phyloP scores from a whole-genome alignment of 1,284 basidiomycete genomes.

The Microbotryum saponariae region DNA sequence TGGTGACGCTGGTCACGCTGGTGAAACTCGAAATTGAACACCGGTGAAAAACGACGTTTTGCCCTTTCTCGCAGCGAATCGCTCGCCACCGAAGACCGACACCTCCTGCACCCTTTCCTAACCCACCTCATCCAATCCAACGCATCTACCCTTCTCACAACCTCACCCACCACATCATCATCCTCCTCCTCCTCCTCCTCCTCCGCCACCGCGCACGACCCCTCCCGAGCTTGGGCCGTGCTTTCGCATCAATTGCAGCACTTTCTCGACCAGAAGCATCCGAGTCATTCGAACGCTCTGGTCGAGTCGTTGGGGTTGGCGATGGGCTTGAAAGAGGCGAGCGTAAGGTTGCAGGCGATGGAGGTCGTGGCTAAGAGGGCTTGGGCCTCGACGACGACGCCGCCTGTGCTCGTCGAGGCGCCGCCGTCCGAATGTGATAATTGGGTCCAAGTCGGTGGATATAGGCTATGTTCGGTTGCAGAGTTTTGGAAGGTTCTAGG shows the following conservation, averaged over 20 bases:
- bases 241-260: slow-evolving; percentile 41
- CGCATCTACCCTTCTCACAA: slow-evolving; percentile 31
- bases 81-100: slow-evolving; percentile 54
- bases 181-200: no score
- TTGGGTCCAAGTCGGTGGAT: slow-evolving; percentile 83
- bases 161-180: not conserved
- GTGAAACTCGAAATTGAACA: no score
- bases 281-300: slow-evolving; percentile 37
- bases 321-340: slow-evolving; percentile 59
- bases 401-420: not conserved
- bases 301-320: slow-evolving; percentile 53
- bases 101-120: slow-evolving; percentile 61
- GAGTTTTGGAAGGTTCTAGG: slow-evolving; percentile 54
- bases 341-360: slow-evolving; percentile 64
- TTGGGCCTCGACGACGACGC: not conserved
- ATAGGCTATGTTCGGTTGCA: slow-evolving; percentile 63
- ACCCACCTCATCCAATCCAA: slow-evolving; percentile 49
- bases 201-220: slow-evolving; percentile 36
- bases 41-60: not conserved
- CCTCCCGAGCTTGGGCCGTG: slow-evolving; percentile 37
- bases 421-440: slow-evolving; percentile 51
- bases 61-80: slow-evolving; percentile 15
- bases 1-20: no score
- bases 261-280: no score
- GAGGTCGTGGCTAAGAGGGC: not conserved